Conservation (phyloP, 306 rosid genomes). For the Begonia fuchsioides region DNA sequence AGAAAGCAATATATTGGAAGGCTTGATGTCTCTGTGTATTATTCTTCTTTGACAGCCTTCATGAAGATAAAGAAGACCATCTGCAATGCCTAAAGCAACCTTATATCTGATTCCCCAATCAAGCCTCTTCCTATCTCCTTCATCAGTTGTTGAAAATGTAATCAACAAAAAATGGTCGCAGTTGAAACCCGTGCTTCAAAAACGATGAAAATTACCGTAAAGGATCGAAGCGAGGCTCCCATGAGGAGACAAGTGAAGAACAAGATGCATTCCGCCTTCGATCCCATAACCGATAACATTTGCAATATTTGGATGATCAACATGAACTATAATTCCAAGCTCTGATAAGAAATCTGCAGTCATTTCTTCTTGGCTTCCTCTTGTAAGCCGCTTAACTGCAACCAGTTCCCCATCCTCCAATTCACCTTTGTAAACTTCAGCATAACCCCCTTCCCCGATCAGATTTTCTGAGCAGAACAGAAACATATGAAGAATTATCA, state of each 20-base stretch:
- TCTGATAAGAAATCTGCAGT: slow-evolving; percentile 91
- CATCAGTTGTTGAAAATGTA: slow-evolving; percentile 6
- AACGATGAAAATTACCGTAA: slow-evolving; percentile 41
- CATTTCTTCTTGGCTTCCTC: slow-evolving; percentile 90
- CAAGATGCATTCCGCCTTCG: slow-evolving; percentile 99
- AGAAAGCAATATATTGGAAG: slow-evolving; percentile 77
- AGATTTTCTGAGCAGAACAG: slow-evolving; percentile 35
- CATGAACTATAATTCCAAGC: slow-evolving; percentile 93
- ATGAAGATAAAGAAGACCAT: slow-evolving; percentile 81
- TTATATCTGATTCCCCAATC: slow-evolving; percentile 63
- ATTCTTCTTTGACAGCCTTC: slow-evolving; percentile 92
- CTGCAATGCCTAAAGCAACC: slow-evolving; percentile 72
- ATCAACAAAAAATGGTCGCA: slow-evolving; percentile 1
- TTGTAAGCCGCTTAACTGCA: slow-evolving; percentile 63
- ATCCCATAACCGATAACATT: slow-evolving; percentile 88
- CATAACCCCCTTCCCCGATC: slow-evolving; percentile 99
- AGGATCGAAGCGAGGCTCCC: slow-evolving; percentile 83
- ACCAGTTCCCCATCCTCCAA: slow-evolving; percentile 62
- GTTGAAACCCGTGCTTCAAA: slow-evolving; percentile 3
- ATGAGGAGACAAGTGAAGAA: slow-evolving; percentile 86
- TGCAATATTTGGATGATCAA: slow-evolving; percentile 88
- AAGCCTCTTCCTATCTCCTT: slow-evolving; percentile 74
- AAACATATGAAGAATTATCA: slow-evolving; percentile 12
- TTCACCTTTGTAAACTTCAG: slow-evolving; percentile 76
- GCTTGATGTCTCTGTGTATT: slow-evolving; percentile 91